phyloP scores from a whole-genome alignment of 2,329 filamentous ascomycete species.

The Aspergillus pseudoterreus region DNA sequence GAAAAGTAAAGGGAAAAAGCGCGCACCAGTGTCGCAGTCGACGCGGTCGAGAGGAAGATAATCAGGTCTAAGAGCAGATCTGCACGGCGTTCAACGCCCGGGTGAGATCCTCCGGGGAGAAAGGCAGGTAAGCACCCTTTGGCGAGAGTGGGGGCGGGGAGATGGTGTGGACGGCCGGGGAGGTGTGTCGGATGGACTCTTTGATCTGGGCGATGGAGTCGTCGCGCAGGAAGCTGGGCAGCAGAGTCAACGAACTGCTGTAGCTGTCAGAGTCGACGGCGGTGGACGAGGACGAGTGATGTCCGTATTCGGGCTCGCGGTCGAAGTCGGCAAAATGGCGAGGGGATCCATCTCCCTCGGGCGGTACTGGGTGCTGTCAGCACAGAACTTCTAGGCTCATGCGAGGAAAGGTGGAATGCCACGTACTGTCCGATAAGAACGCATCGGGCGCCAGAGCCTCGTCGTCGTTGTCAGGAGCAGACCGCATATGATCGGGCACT shows the following conservation, averaged over 20 bases:
- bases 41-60: slow-evolving; percentile 8
- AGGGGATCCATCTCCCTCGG: slow-evolving; percentile 13
- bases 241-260: slow-evolving; percentile 32
- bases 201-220: slow-evolving; percentile 30
- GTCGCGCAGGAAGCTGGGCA: slow-evolving; percentile 23
- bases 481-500: slow-evolving; percentile 19
- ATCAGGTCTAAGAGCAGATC: slow-evolving; percentile 20
- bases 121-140: slow-evolving; percentile 26
- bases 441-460: slow-evolving; percentile 15
- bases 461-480: slow-evolving; percentile 21
- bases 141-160: slow-evolving; percentile 21
- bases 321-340: slow-evolving; percentile 13
- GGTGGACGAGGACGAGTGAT: slow-evolving; percentile 35
- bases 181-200: slow-evolving; percentile 30
- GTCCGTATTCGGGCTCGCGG: slow-evolving; percentile 22
- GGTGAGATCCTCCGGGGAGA: slow-evolving; percentile 33
- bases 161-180: slow-evolving; percentile 26
- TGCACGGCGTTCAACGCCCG: slow-evolving; percentile 36
- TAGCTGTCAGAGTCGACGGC: slow-evolving; percentile 33
- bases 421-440: slow-evolving; percentile 17
- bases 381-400: background rate
- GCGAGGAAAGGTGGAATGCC: background rate
- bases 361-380: slow-evolving; percentile 16
- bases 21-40: slow-evolving; percentile 7
- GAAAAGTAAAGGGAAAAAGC: slow-evolving; percentile 1